Evolutionary conservation across 2,329 filamentous ascomycete species (phyloP).

Genomic region (Botrytis sinoallii): DNA sequence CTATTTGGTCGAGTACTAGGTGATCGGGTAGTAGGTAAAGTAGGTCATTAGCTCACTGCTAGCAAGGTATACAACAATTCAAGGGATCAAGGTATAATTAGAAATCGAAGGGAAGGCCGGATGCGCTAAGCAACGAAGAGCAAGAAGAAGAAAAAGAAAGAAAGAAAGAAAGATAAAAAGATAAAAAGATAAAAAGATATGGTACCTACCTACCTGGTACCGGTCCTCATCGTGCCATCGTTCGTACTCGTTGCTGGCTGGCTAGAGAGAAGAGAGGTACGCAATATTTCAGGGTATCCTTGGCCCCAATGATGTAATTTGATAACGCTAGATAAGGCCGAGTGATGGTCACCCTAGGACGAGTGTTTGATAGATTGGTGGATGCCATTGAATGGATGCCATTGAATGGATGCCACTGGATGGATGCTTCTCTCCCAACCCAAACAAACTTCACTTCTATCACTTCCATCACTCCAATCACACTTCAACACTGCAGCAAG

Average conservation of each 20-base stretch:
- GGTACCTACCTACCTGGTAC: no score
- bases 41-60: not conserved
- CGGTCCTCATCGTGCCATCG: not conserved
- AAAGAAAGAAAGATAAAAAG: not conserved
- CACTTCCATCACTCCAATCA: not conserved
- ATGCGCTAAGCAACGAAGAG: not conserved
- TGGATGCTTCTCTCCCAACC: not conserved
- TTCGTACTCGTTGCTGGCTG: not conserved
- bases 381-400: not conserved
- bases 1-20: not conserved
- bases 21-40: not conserved
- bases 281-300: not conserved
- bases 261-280: not conserved
- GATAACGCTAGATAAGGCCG: not conserved
- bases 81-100: not conserved
- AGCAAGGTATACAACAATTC: not conserved
- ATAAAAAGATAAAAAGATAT: no score
- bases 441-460: no score
- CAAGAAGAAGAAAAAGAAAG: not conserved
- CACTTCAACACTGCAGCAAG: not conserved
- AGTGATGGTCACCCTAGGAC: not conserved
- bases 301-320: constrained; percentile 7
- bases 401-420: no score
- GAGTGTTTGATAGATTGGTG: no score
- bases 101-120: not conserved